phyloP scores from a whole-genome alignment of 169 alveolate species.

The Theileria equi region DNA sequence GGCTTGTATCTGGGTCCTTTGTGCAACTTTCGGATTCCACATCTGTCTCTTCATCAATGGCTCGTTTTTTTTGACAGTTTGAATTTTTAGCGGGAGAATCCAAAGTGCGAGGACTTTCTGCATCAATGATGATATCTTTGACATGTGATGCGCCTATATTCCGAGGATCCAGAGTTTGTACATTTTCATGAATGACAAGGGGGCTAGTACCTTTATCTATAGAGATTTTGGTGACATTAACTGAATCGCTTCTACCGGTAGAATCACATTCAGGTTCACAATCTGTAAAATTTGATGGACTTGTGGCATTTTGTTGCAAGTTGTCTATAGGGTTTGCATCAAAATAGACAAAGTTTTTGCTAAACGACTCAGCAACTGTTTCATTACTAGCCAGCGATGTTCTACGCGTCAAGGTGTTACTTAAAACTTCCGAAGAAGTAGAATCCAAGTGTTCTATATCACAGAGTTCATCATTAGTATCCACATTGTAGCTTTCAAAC shows the following conservation, averaged over 20 bases:
- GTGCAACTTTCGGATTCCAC: not conserved
- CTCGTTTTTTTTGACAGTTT: not conserved
- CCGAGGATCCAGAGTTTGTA: not conserved
- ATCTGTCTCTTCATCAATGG: not conserved
- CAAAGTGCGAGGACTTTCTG: not conserved
- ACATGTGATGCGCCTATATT: not conserved
- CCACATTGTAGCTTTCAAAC: conserved; percentile 4
- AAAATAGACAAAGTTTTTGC: conserved; percentile 3
- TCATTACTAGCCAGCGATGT: not conserved
- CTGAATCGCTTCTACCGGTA: not conserved
- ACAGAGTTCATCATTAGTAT: conserved; percentile 18
- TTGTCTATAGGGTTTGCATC: conserved; percentile 8
- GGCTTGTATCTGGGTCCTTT: not conserved
- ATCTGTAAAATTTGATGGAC: conserved; percentile 7
- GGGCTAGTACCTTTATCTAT: conserved; percentile 31
- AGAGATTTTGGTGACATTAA: not conserved
- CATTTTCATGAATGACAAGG: not conserved
- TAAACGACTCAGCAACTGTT: not conserved
- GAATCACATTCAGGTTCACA: not conserved
- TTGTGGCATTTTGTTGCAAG: too few relatives aligned
- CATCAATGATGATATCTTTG: not conserved
- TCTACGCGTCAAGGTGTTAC: conserved; percentile 6
- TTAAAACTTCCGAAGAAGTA: not conserved
- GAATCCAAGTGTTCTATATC: not conserved
- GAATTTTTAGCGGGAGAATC: conserved; percentile 1